These are phyloP conservation scores for Kluyveromyces marxianus DNA, from an alignment of 1,139 yeast species.

Conservation along the genomic window DNA sequence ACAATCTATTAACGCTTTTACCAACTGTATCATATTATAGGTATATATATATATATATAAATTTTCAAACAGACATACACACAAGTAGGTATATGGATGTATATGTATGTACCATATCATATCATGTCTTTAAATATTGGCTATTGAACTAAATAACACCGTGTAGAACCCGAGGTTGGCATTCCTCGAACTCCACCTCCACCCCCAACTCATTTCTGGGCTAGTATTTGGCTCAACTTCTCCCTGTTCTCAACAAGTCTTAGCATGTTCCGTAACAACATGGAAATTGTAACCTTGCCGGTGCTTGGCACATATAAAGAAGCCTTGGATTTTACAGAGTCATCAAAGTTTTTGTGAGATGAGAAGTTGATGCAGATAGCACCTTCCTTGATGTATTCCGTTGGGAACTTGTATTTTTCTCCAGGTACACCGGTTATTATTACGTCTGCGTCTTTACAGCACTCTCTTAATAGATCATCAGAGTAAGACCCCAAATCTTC, in stretches of 20 bases:
- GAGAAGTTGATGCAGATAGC: conserved; percentile 88
- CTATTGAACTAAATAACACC: not conserved
- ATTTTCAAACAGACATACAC: not conserved
- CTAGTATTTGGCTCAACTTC: conserved; percentile 2
- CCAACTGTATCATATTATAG: not conserved
- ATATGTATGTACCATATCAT: not conserved
- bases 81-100: not conserved
- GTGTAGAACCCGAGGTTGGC: too few relatives aligned
- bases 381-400: conserved; percentile 72
- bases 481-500: conserved; percentile 50
- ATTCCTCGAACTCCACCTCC: too few relatives aligned
- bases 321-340: conserved; percentile 75
- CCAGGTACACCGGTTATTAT: conserved; percentile 94
- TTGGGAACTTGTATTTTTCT: conserved; percentile 74
- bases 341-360: conserved; percentile 75
- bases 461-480: conserved; percentile 44
- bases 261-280: conserved; percentile 81
- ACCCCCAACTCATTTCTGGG: too few relatives aligned
- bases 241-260: conserved; percentile 65
- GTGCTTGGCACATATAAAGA: conserved; percentile 90
- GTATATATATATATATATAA: not conserved
- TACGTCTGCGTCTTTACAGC: conserved; percentile 76
- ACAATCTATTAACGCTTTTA: not conserved
- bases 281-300: conserved; percentile 92
- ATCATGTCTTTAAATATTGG: too few relatives aligned